Evolutionary conservation across 108 stramenopile genomes (phyloP), one percentile per base, ranked within the genome.

Genomic region (Pinguiococcus pyrenoidosus): DNA sequence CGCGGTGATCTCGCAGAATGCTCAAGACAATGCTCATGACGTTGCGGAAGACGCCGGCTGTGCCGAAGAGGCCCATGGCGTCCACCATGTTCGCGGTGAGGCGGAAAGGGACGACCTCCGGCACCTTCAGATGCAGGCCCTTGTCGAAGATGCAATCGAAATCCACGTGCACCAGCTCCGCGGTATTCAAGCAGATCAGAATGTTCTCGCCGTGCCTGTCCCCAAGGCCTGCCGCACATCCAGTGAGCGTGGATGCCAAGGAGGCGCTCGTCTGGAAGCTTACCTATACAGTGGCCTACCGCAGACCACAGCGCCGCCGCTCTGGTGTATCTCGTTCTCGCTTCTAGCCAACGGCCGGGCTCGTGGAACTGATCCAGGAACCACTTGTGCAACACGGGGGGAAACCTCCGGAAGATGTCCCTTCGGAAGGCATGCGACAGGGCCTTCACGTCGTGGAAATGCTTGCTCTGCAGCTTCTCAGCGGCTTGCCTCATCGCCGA

Each of bases 121-220:
- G 96, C 20, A 63, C 44, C 14, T 76, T 75, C 34, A 99, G 68
- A 30, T 61, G 46, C 29, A 95, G 63, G 4, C 91, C 99, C 64
- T 99, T 95, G 68, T 99, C 99, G 62, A 99, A 99, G 39, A 99
- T 80, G 64, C 97, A 78, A 54, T 85, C 76, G 44, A 73, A 75
- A 70, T 99, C 97, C 38, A 99, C 99, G 66, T 99, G 99, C 12
- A 97, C 89, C 44, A 83, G 81, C 63, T 84, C 94, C 24, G 64
- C 57, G 24, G 84, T 89, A 51, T 99, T 86, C n/a, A n/a, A n/a
- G n/a, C n/a, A n/a, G 10, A 99, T 74, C 35, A 99, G 59, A 32
- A 99, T 88, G 51, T 99, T 99, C 67, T 99, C 99, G 8, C 89
- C 81, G 45, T 99, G 99, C 24, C 99, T 80, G 64, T 96, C 94